A percentile compares a stretch with the other conserved stretches of the same genome.
Conservation (phyloP, 441 rosid species). For the Gossypium gossypioides region DNA sequence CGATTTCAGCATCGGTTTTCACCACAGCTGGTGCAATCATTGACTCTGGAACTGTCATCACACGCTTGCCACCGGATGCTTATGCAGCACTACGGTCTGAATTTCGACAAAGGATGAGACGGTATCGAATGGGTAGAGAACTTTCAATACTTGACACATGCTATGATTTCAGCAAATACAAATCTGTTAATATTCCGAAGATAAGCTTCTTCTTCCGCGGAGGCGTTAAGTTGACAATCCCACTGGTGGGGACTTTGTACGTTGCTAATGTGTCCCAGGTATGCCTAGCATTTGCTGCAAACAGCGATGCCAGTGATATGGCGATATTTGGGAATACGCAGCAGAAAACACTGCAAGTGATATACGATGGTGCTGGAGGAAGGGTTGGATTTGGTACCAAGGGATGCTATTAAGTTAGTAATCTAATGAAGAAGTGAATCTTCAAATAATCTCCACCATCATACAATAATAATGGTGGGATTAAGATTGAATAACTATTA, state of each 20-base stretch:
- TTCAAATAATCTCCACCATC: not conserved
- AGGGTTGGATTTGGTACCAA: conserved; percentile 59
- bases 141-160: conserved; percentile 72
- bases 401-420: conserved; percentile 27
- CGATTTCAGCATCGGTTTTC: conserved; percentile 39
- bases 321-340: conserved; percentile 67
- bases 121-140: conserved; percentile 37
- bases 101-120: conserved; percentile 40
- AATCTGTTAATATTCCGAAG: conserved; percentile 30
- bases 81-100: conserved; percentile 33
- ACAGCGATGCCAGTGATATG: conserved; percentile 31
- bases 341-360: conserved; percentile 58
- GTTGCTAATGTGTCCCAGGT: conserved; percentile 27
- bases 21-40: conserved; percentile 34
- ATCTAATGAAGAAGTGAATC: not conserved
- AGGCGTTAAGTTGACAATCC: conserved; percentile 30
- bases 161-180: conserved; percentile 39
- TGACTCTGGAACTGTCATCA: conserved; percentile 57
- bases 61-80: conserved; percentile 49
- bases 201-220: conserved; percentile 43
- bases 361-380: conserved; percentile 46
- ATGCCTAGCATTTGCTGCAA: conserved; percentile 70
- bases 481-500: not conserved
- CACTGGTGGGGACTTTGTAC: conserved; percentile 32
- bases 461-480: not conserved